Percentiles rank a stretch among this genome's conserved stretches.
Conservation (phyloP, 306 rosid genomes). For the Fagus crenata region DNA sequence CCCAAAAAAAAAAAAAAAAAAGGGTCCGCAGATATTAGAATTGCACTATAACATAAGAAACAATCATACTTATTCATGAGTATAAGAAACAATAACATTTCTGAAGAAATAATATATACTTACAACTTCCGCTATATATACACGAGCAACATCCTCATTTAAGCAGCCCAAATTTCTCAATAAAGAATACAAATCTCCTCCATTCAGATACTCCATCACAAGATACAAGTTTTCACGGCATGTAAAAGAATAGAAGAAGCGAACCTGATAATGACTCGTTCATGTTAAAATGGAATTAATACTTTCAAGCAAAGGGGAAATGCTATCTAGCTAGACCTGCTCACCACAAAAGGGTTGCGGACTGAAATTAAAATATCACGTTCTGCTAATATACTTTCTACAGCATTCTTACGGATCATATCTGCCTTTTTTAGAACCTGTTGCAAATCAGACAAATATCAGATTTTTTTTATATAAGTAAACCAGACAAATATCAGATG, state of each 20-base stretch:
- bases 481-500: slow-evolving; percentile 12
- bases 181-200: slow-evolving; percentile 95
- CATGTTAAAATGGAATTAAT: slow-evolving; percentile 32
- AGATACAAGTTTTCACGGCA: slow-evolving; percentile 94
- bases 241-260: slow-evolving; percentile 98
- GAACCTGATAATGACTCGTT: slow-evolving; percentile 63
- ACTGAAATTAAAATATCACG: slow-evolving; percentile 97
- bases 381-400: slow-evolving; percentile 98
- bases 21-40: neutral
- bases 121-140: slow-evolving; percentile 99
- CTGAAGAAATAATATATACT: slow-evolving; percentile 20
- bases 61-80: neutral
- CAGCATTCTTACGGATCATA: slow-evolving; percentile 99
- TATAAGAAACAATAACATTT: slow-evolving; percentile 14
- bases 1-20: neutral
- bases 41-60: slow-evolving; percentile 4
- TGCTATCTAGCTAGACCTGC: slow-evolving; percentile 47
- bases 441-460: slow-evolving; percentile 18
- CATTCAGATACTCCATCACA: slow-evolving; percentile 98
- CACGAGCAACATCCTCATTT: slow-evolving; percentile 91
- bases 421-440: slow-evolving; percentile 98
- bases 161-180: slow-evolving; percentile 96
- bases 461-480: neutral
- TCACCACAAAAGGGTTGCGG: slow-evolving; percentile 99
- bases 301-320: slow-evolving; percentile 28